phyloP scores from a whole-genome alignment of 2,329 filamentous ascomycete genomes.

The Phialophora expanda region DNA sequence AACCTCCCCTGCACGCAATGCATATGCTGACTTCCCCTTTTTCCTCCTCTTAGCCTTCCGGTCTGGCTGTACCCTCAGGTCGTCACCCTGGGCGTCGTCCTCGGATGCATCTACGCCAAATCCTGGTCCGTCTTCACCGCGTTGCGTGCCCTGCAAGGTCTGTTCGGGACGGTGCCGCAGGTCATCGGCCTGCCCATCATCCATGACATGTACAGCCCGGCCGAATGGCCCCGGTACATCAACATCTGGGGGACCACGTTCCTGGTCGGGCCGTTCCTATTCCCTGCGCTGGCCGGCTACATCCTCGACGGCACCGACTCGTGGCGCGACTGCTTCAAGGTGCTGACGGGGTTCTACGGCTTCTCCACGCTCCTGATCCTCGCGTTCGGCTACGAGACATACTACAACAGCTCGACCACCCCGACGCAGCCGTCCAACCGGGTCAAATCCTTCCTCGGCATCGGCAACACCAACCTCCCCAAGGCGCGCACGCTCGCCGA shows the following conservation, averaged over 20 bases:
- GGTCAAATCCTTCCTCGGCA: slow-evolving; percentile 42
- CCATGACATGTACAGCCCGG: slow-evolving; percentile 46
- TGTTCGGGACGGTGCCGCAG: slow-evolving; percentile 49
- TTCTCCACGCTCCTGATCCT: slow-evolving; percentile 45
- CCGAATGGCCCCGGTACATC: slow-evolving; percentile 48
- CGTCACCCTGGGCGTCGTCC: slow-evolving; percentile 47
- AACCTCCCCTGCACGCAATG: background rate
- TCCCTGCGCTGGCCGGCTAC: slow-evolving; percentile 48
- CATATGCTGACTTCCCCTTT: background rate
- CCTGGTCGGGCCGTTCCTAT: slow-evolving; percentile 47
- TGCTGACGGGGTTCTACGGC: slow-evolving; percentile 46
- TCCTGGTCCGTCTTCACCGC: slow-evolving; percentile 49
- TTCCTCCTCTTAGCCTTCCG: slow-evolving; percentile 44
- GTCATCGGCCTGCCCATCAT: slow-evolving; percentile 50
- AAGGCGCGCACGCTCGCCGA: slow-evolving; percentile 40
- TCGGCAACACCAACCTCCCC: slow-evolving; percentile 43
- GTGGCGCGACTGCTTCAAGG: slow-evolving; percentile 45
- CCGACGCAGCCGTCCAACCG: slow-evolving; percentile 28
- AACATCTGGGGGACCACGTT: slow-evolving; percentile 50
- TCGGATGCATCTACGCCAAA: slow-evolving; percentile 49
- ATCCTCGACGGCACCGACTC: slow-evolving; percentile 42
- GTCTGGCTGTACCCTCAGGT: slow-evolving; percentile 52
- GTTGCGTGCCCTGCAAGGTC: slow-evolving; percentile 47
- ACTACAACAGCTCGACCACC: slow-evolving; percentile 32
- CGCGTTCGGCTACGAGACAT: slow-evolving; percentile 46